Base-by-base conservation (phyloP, 768 basidiomycete genomes). In the Tubosaeta brunneosetosa region DNA sequence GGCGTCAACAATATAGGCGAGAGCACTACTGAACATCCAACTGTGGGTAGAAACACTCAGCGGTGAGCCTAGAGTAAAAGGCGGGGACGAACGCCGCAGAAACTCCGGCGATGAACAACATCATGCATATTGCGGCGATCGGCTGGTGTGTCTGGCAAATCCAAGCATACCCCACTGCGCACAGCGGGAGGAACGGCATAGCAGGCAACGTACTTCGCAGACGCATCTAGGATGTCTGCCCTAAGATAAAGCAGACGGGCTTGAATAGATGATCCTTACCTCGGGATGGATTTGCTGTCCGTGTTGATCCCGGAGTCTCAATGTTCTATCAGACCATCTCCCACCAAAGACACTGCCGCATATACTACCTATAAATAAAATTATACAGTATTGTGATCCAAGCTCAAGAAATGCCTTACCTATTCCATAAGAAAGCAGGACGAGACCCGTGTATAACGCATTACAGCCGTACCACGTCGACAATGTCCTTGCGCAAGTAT, bases 1-100 rank as follows among this genome's bases (percentile, higher is more conserved):
- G 7, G 90, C 83, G 61, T 95, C 93, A 16, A 94, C 89, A 40
- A 94, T 79, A 62, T 92, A 94, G 0, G 91, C 86, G 19, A 95
- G 74, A 1, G 85, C 84, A 36, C 80, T 83, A 2, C 80, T 72
- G 62, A 84, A 87, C 47, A 83, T 79, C 68, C 75, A 75, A 53
- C 79, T 82, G 46, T 38, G 13, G 4, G 17, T 7, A 27, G 29
- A 37, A 41, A 49, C 13, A 13, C 19, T 54, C 7, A 49, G 25
- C 14, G 9, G 3, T 4, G 19, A 5, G 25, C 46, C 50, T 36
- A 2, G 14, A 8, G 3, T 14, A 26, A n/a, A 51, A 26, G 31
- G 12, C 11, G 26, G 22, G 11, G 44, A 44, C 56, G 11, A 14
- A 56, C 62, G 51, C 79, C 2, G 80, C 75, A 52, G 83, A 80